Evolutionary conservation across 768 basidiomycete species (phyloP).

Genomic region (Psilocybe subaeruginosa): DNA sequence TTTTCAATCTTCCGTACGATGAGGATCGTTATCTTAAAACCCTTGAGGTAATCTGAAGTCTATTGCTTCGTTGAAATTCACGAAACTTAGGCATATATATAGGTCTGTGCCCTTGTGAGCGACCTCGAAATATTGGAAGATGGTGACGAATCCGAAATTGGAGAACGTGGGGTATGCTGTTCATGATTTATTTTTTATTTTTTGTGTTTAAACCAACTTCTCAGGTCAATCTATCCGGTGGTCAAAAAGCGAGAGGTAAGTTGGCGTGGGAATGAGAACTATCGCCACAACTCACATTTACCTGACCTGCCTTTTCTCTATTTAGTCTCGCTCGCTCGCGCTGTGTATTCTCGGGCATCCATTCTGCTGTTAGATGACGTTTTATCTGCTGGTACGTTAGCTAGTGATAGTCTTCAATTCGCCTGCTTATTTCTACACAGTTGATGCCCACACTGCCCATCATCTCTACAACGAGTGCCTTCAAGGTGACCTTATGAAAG

Average conservation of each 20-base stretch:
- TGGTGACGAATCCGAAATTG: conserved; percentile 86
- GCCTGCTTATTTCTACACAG: conserved; percentile 32
- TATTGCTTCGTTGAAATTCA: background rate
- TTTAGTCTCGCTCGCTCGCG: conserved; percentile 57
- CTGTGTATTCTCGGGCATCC: conserved; percentile 89
- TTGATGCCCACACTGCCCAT: conserved; percentile 92
- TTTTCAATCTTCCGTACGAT: conserved; percentile 79
- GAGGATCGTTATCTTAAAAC: conserved; percentile 76
- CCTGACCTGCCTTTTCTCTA: conserved; percentile 28
- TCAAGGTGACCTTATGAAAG: conserved; percentile 78
- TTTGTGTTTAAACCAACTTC: background rate
- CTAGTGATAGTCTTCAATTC: conserved; percentile 27
- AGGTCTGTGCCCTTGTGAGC: conserved; percentile 67
- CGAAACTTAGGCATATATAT: background rate
- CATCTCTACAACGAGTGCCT: conserved; percentile 86
- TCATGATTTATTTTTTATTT: conserved; percentile 22
- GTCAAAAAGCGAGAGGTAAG: conserved; percentile 69
- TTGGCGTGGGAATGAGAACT: conserved; percentile 37
- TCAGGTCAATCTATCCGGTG: conserved; percentile 57
- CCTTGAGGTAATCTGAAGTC: conserved; percentile 53
- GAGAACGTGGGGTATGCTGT: conserved; percentile 72
- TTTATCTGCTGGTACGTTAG: conserved; percentile 57
- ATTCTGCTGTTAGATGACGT: conserved; percentile 86
- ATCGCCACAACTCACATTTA: conserved; percentile 39
- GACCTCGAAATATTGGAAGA: conserved; percentile 87